phyloP scores from a whole-genome alignment of 495 filamentous ascomycete genomes.

The Neurospora africana region DNA sequence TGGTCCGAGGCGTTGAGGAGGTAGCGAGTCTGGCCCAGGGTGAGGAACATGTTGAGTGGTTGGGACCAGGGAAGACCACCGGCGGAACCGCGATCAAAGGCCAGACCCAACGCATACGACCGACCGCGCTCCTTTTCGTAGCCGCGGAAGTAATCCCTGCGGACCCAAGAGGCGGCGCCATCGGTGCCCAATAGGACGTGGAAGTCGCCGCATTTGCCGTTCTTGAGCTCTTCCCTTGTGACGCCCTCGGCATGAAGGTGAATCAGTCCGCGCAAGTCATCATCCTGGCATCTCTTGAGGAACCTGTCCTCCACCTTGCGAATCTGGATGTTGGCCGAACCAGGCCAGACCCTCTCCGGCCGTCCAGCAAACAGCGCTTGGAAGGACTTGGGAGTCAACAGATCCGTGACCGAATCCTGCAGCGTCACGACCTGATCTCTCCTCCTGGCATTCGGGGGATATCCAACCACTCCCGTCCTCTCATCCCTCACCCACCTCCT shows the following conservation, averaged over 20 bases:
- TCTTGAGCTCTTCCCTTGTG: slow-evolving; percentile 18
- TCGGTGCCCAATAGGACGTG: slow-evolving; percentile 29
- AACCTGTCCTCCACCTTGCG: slow-evolving; percentile 31
- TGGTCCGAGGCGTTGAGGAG: slow-evolving; percentile 28
- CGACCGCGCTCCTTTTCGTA: slow-evolving; percentile 29
- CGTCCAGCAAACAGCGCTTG: slow-evolving; percentile 21
- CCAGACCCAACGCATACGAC: slow-evolving; percentile 27
- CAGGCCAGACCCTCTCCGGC: slow-evolving; percentile 25
- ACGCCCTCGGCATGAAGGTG: slow-evolving; percentile 26
- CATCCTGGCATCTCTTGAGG: slow-evolving; percentile 24
- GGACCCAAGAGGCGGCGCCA: slow-evolving; percentile 27
- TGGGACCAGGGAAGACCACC: slow-evolving; percentile 27
- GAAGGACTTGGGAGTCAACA: slow-evolving; percentile 17
- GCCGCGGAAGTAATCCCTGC: slow-evolving; percentile 24
- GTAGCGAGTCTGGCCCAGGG: slow-evolving; percentile 29
- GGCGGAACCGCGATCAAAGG: slow-evolving; percentile 23
- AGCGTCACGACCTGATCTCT: slow-evolving; percentile 27
- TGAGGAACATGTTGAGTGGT: slow-evolving; percentile 31
- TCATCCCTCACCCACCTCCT: slow-evolving; percentile 16
- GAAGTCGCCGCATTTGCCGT: slow-evolving; percentile 27
- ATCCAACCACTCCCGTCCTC: slow-evolving; percentile 14
- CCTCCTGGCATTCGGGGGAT: slow-evolving; percentile 16
- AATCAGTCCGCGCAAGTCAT: slow-evolving; percentile 22
- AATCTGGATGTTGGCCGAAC: slow-evolving; percentile 28
- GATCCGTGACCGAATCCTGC: slow-evolving; percentile 23